These are phyloP conservation scores for Primulina eburnea DNA, from an alignment of 257 asterid species.

Conservation along the genomic window DNA sequence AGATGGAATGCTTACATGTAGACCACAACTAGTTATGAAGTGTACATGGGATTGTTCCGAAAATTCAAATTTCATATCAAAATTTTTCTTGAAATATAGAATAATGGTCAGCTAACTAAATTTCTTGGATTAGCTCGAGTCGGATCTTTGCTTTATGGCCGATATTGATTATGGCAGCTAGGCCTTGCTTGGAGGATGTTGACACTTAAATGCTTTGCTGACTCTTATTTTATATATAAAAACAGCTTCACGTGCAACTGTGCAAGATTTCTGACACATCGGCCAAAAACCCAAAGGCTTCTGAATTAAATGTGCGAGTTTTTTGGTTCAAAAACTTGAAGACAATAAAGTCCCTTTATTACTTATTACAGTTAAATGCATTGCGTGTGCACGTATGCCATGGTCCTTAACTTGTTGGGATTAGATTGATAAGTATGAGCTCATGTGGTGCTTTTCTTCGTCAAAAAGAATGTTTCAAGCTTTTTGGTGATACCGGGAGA, in stretches of 20 bases:
- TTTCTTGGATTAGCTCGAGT: background rate
- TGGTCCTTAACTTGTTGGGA: background rate
- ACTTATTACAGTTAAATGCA: background rate
- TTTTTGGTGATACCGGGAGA: no score
- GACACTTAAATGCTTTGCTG: background rate
- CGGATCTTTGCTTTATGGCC: background rate
- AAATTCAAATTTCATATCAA: background rate
- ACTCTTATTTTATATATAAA: background rate
- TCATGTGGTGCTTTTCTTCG: background rate
- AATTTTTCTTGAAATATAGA: no score
- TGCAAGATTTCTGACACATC: background rate
- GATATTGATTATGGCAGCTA: background rate
- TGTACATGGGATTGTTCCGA: background rate
- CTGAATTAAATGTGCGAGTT: background rate
- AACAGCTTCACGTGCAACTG: conserved; percentile 1
- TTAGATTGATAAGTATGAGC: background rate
- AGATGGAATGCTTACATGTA: background rate
- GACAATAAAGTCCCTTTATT: background rate
- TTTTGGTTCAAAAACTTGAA: background rate
- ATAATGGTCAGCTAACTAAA: background rate
- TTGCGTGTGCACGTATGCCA: background rate
- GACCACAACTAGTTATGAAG: background rate
- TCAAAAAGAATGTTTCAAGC: background rate
- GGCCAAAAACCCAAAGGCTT: background rate
- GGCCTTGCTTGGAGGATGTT: background rate